A percentile compares a stretch with the other conserved stretches of the same genome.
Conservation (phyloP, 192 early-diverging fungal species). For the Coemansia sp. region DNA sequence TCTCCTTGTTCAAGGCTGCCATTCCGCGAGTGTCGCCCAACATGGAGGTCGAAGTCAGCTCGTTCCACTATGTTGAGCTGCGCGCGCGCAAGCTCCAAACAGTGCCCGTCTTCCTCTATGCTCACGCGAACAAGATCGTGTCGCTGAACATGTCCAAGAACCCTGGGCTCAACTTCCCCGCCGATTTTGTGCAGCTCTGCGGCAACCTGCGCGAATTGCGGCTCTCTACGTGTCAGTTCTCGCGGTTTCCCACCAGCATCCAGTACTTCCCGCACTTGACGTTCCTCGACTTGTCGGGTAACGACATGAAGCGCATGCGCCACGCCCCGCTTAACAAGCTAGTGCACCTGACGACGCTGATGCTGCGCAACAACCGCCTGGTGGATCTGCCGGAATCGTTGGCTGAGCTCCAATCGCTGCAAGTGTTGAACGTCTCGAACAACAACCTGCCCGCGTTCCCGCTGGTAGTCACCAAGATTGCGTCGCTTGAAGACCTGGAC, state of each 20-base stretch:
- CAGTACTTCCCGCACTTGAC: constrained; percentile 62
- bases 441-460: constrained; percentile 77
- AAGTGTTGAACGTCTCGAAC: constrained; percentile 72
- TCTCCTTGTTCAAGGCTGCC: constrained; percentile 64
- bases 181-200: constrained; percentile 80
- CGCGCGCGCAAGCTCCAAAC: constrained; percentile 71
- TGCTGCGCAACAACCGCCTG: constrained; percentile 72
- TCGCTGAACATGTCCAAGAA: constrained; percentile 83
- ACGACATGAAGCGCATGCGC: constrained; percentile 66
- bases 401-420: constrained; percentile 58
- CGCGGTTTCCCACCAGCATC: constrained; percentile 66
- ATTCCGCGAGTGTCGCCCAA: constrained; percentile 54
- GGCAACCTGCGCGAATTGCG: constrained; percentile 62
- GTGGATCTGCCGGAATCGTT: constrained; percentile 67
- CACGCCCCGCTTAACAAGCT: constrained; percentile 65
- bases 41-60: constrained; percentile 53
- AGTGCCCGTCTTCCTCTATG: constrained; percentile 75
- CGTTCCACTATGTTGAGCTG: constrained; percentile 67
- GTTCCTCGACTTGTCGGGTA: constrained; percentile 76
- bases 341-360: constrained; percentile 58
- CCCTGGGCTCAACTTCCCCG: constrained; percentile 74
- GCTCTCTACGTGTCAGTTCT: constrained; percentile 69
- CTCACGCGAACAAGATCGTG: constrained; percentile 67
- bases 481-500: constrained; percentile 67
- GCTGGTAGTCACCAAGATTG: constrained; percentile 58